Evolutionary conservation across 2,329 filamentous ascomycete genomes (phyloP).

Genomic region (Acephala macrosclerotiorum): DNA sequence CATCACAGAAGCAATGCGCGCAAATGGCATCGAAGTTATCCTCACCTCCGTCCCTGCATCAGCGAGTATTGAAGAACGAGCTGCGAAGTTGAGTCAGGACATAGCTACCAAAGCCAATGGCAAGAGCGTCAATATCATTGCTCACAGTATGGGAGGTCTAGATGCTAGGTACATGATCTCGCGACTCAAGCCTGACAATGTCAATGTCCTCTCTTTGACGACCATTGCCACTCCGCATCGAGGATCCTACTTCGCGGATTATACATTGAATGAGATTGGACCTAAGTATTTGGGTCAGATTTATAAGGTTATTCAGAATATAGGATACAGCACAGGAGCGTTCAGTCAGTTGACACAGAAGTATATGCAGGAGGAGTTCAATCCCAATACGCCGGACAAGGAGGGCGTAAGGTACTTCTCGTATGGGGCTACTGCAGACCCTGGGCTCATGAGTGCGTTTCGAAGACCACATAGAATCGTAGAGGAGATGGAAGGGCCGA

Average conservation of each 20-base stretch:
- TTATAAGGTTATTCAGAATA: slow-evolving; percentile 57
- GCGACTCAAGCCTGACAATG: slow-evolving; percentile 53
- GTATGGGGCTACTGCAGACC: slow-evolving; percentile 62
- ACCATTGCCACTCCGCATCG: slow-evolving; percentile 49
- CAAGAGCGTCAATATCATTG: slow-evolving; percentile 76
- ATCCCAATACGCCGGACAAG: slow-evolving; percentile 61
- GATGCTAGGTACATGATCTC: slow-evolving; percentile 73
- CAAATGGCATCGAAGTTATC: slow-evolving; percentile 62
- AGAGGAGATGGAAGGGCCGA: slow-evolving; percentile 60
- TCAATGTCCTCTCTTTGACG: slow-evolving; percentile 52
- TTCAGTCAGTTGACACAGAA: slow-evolving; percentile 66
- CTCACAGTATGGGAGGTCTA: slow-evolving; percentile 73
- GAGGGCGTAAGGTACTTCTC: slow-evolving; percentile 65
- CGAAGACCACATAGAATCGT: slow-evolving; percentile 60
- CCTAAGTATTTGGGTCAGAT: slow-evolving; percentile 59
- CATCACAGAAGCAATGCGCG: slow-evolving; percentile 63
- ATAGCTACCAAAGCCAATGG: slow-evolving; percentile 56
- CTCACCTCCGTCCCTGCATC: slow-evolving; percentile 68
- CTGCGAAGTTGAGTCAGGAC: slow-evolving; percentile 61
- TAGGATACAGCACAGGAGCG: slow-evolving; percentile 64
- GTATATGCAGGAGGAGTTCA: slow-evolving; percentile 67
- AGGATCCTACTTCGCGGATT: slow-evolving; percentile 59
- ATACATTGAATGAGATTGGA: slow-evolving; percentile 56
- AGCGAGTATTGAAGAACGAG: slow-evolving; percentile 66
- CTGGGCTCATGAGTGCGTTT: slow-evolving; percentile 72